These are phyloP conservation scores for Collybia sordida DNA, from an alignment of 768 basidiomycete species.

Conservation along the genomic window DNA sequence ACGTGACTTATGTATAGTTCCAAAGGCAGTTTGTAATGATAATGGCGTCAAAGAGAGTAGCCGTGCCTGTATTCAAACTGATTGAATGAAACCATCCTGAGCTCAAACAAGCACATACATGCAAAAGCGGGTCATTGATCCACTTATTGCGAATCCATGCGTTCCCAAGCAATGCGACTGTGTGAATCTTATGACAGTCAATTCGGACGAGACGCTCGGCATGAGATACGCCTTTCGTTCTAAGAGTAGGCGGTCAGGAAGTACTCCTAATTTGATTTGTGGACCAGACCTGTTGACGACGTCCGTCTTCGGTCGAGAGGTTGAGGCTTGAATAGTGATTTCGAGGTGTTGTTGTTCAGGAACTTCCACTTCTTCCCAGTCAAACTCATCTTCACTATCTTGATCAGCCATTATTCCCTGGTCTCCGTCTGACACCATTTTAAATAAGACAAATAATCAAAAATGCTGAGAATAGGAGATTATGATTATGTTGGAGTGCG, in stretches of 20 bases:
- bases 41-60: slow-evolving; percentile 86
- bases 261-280: slow-evolving; percentile 1
- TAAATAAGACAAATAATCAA: slow-evolving; percentile 2
- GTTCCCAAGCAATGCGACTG: slow-evolving; percentile 75
- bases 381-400: slow-evolving; percentile 67
- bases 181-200: slow-evolving; percentile 88
- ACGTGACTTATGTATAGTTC: slow-evolving; percentile 75
- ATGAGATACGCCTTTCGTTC: slow-evolving; percentile 52
- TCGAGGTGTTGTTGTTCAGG: slow-evolving; percentile 59
- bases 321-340: slow-evolving; percentile 56
- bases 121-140: slow-evolving; percentile 80
- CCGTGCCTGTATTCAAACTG: slow-evolving; percentile 61
- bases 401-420: slow-evolving; percentile 11
- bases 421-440: slow-evolving; percentile 15
- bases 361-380: slow-evolving; percentile 80
- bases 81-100: no score
- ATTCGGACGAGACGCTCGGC: slow-evolving; percentile 75
- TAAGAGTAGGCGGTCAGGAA: slow-evolving; percentile 19
- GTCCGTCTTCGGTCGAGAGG: slow-evolving; percentile 33
- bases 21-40: slow-evolving; percentile 76
- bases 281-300: slow-evolving; percentile 45
- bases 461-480: no score
- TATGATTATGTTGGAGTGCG: no score
- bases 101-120: slow-evolving; percentile 49
- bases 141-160: slow-evolving; percentile 77